Base-by-base conservation (phyloP, 2,329 filamentous ascomycete species). In the Aspergillus spinulosporus region DNA sequence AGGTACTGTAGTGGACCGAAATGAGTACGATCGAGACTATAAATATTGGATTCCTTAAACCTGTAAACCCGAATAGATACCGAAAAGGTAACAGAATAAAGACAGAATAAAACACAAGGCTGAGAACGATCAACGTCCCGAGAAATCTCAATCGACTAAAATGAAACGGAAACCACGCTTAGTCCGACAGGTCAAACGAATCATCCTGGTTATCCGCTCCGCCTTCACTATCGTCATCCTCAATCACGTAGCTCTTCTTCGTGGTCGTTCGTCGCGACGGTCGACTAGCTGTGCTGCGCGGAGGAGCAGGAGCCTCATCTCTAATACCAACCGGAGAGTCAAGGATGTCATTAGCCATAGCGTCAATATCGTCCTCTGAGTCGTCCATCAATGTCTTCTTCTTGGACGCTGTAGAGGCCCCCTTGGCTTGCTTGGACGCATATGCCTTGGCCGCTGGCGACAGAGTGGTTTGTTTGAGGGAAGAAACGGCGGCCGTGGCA, bases 381-480 rank as follows among this genome's bases (percentile, higher is more conserved):
- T 74, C 71, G 60, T 76, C 70, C 28, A 66, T 65, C 56, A 78
- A 72, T 54, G 75, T 70, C 72, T 83, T 80, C 58, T 21, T 75
- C 61, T 73, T 75, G 5, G 21, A 32, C 26, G 56, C 42, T 14
- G 74, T 64, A 5, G 21, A 39, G 28, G 56, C 42, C 14, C 74
- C 64, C 63, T 80, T 82, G 39, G 68, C 74, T 55, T 79, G 76
- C 66, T 80, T 81, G 3, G 76, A 73, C n/a, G 78, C 79, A 66
- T 82, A 82, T 1, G 78, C 80, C 67, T 92, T 92, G 2, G 87
- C 87, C 4, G 87, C 87, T 2, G 87, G 87, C 3, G 86, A 88
- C 1, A 78, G 73, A 2, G 72, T 72, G 9, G 49, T 52, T 57
- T 79, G 77, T 67, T 84, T 83, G 2, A 71, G 67, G 21, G 21